Conservation (phyloP, 257 asterid species). For the Solanum infundibuliforme region DNA sequence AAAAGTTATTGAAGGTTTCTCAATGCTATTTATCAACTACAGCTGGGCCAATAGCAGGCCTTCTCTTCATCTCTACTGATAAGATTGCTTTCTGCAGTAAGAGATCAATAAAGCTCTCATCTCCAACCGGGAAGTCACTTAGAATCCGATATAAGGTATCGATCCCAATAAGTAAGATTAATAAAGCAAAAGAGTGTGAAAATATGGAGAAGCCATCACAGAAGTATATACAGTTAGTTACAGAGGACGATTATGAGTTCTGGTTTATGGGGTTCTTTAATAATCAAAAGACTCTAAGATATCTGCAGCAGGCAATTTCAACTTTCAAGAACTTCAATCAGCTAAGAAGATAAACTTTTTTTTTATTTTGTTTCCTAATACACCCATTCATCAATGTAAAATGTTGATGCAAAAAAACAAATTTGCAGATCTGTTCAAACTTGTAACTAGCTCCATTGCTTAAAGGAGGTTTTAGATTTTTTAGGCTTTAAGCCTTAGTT, state of each 20-base stretch:
- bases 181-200: conserved; percentile 13
- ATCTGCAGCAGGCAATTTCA: conserved; percentile 20
- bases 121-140: conserved; percentile 2
- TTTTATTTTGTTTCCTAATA: too few relatives aligned
- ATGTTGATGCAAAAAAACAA: not conserved
- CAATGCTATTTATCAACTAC: conserved; percentile 7
- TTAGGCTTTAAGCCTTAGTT: not conserved
- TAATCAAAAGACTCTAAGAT: conserved; percentile 20
- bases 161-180: conserved; percentile 27
- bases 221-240: conserved; percentile 31
- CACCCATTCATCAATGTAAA: not conserved
- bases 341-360: not conserved
- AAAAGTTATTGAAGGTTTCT: conserved; percentile 10
- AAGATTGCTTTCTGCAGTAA: conserved; percentile 10
- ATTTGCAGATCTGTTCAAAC: not conserved
- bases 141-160: conserved; percentile 11
- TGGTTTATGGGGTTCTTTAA: conserved; percentile 58
- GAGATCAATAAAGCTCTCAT: conserved; percentile 2
- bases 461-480: not conserved
- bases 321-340: not conserved
- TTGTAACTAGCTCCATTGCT: not conserved
- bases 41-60: conserved; percentile 6
- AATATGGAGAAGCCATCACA: conserved; percentile 22
- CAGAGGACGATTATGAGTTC: conserved; percentile 34
- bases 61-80: conserved; percentile 8